These are phyloP conservation scores for Prunella vulgaris DNA, from an alignment of 257 asterid species.

Conservation along the genomic window DNA sequence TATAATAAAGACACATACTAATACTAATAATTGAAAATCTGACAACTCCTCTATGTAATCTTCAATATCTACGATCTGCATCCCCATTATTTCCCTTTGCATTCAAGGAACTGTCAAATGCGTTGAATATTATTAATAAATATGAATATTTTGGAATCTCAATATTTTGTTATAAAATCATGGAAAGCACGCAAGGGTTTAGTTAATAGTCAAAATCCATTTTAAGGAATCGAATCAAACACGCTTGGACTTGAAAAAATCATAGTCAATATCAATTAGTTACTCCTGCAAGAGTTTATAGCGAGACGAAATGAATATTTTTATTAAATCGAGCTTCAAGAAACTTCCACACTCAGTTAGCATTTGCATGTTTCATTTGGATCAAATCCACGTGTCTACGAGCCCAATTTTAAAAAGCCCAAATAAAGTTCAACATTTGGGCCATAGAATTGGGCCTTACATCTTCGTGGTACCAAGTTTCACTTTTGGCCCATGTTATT, in stretches of 20 bases:
- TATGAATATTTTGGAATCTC: background rate
- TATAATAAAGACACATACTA: background rate
- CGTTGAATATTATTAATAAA: background rate
- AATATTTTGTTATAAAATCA: background rate
- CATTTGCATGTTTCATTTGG: background rate
- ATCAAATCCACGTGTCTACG: background rate
- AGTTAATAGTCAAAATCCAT: background rate
- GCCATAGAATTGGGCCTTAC: background rate
- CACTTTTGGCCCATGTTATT: too few species aligned
- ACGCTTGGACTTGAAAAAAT: background rate
- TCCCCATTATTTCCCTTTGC: background rate
- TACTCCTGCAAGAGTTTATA: too few species aligned
- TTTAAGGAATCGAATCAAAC: background rate
- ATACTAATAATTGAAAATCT: slow-evolving; percentile 1
- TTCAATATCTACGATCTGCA: slow-evolving; percentile 2
- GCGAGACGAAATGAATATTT: too few species aligned
- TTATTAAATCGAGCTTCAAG: background rate
- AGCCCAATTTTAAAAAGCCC: background rate
- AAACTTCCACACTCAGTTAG: background rate
- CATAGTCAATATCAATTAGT: too few species aligned
- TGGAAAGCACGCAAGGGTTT: background rate
- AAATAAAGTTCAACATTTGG: background rate
- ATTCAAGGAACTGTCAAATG: background rate
- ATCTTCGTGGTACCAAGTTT: background rate
- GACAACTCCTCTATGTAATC: too few species aligned